Base-by-base conservation (phyloP, 768 basidiomycete genomes). In the Postia placenta region DNA sequence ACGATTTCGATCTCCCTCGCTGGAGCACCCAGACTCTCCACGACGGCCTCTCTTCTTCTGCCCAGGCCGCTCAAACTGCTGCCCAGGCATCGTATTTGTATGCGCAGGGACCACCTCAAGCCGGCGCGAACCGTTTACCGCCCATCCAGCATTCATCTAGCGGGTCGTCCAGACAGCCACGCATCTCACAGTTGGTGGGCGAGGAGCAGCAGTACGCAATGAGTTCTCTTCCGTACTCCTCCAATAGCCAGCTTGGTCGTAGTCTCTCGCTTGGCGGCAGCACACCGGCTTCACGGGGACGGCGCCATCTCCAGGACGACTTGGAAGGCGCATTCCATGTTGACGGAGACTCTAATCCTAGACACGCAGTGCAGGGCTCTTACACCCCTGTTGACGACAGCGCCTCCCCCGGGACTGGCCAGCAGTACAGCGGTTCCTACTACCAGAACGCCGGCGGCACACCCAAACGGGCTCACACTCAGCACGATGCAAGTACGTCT, bases 1-100 rank as follows among this genome's bases (percentile, higher is more conserved):
- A 88, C 73, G 80, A 79, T 70, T 90, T 87, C 70, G 86, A 87
- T 65, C 76, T 78, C 49, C 76, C 78, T 53, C 76, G 76, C 60
- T 78, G 74, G 76, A 74, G 73, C 55, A 72, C 74, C 12, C 74
- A 73, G 61, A 61, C 68, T 27, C 63, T 66, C 37, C 63, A 69
- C 60, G 74, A 75, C 64, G 60, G 70, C 45, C 67, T 74, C 52
- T 71, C 74, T 5, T 85, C 82, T 69, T 73, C 81, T 20, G 76
- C 80, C 0, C 81, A 83, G 67, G 71, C 81, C 11, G 79, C 81
- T 30, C 71, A 75, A 49, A 63, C 70, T 1, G 67, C 70, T 0
- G 66, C 70, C 1, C 66, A 69, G 40, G 56, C 62, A n/a, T 67
- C 78, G 67, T 85, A 81, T 62, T 65, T 83, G 54, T 76, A 76